Evolutionary conservation across 768 basidiomycete species (phyloP).

Genomic region (Naganishia friedmannii): DNA sequence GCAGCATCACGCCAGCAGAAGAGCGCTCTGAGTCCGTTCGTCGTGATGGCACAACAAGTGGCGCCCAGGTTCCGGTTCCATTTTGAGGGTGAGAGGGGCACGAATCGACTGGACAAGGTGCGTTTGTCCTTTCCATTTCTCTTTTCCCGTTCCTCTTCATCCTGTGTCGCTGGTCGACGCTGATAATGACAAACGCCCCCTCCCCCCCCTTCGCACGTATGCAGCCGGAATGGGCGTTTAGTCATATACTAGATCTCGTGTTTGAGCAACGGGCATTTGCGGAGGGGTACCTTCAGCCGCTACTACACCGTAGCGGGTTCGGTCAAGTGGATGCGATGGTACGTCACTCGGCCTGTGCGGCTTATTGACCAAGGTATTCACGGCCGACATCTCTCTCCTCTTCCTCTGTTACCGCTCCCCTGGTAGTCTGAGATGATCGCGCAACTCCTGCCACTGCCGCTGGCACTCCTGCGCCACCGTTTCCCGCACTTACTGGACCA

Average conservation of each 20-base stretch:
- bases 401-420: no score
- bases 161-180: not conserved
- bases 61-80: conserved; percentile 88
- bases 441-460: conserved; percentile 71
- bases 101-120: conserved; percentile 91
- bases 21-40: conserved; percentile 74
- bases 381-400: not conserved
- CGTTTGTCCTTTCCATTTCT: not conserved
- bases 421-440: conserved; percentile 75
- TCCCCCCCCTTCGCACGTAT: not conserved
- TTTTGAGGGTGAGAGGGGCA: conserved; percentile 79
- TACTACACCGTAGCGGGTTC: conserved; percentile 67
- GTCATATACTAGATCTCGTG: conserved; percentile 78
- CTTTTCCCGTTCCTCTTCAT: not conserved
- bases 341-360: conserved; percentile 37
- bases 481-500: conserved; percentile 70
- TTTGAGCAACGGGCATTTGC: conserved; percentile 83
- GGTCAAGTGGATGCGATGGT: conserved; percentile 73
- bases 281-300: conserved; percentile 67
- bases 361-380: not conserved
- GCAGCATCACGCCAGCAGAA: conserved; percentile 53
- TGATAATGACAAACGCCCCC: no score
- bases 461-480: conserved; percentile 70
- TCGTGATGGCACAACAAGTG: conserved; percentile 78
- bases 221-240: conserved; percentile 96